A percentile compares a stretch with the other conserved stretches of the same genome.
Conservation (phyloP, 2,329 filamentous ascomycete genomes). For the Botrytis aclada region DNA sequence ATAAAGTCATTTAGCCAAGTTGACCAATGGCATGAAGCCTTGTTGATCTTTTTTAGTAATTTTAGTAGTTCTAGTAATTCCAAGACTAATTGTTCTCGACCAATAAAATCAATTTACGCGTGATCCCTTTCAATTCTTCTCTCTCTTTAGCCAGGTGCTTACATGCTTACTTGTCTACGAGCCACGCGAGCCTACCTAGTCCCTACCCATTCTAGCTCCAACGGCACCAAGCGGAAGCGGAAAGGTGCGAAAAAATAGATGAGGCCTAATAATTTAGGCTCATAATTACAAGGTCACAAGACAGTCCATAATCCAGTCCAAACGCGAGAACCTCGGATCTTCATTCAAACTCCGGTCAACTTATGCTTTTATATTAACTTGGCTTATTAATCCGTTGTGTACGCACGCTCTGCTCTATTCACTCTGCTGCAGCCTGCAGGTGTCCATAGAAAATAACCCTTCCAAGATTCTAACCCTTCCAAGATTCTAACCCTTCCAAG, state of each 20-base stretch:
- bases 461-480: background rate
- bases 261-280: background rate
- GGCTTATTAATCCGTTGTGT: background rate
- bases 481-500: background rate
- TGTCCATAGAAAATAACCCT: background rate
- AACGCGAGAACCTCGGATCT: background rate
- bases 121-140: background rate
- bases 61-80: background rate
- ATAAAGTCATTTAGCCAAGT: background rate
- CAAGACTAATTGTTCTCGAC: background rate
- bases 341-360: background rate
- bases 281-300: no score
- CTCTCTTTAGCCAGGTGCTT: background rate
- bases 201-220: background rate
- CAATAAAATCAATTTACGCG: background rate
- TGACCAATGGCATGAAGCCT: background rate
- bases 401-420: no score
- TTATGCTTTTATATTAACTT: background rate
- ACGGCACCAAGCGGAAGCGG: background rate
- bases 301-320: background rate
- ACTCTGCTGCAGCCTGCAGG: no score
- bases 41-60: background rate
- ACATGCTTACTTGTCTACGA: background rate
- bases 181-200: no score
- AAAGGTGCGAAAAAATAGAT: background rate